Percentiles rank a stretch among this genome's conserved stretches.
phyloP scores from a whole-genome alignment of 331 rosid genomes.

The Quercus lobata region DNA sequence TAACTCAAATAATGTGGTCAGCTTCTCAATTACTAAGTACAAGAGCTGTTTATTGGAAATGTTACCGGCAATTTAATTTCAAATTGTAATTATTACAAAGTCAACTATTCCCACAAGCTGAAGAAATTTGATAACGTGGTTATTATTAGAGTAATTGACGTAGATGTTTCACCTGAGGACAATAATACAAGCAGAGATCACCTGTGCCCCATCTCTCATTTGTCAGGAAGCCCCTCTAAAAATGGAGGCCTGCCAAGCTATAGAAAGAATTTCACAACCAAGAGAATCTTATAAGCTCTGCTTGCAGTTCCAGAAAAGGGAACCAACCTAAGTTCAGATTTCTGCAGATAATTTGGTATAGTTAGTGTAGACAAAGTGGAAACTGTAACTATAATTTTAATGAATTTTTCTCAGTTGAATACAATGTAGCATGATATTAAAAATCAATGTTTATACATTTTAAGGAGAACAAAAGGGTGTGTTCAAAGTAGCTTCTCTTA shows the following conservation, averaged over 20 bases:
- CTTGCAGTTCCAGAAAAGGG: background rate
- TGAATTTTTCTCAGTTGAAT: background rate
- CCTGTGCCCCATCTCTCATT: background rate
- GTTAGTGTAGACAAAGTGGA: background rate
- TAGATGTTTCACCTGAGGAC: background rate
- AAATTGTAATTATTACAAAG: background rate
- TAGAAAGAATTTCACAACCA: background rate
- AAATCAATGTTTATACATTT: background rate
- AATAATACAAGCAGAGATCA: background rate
- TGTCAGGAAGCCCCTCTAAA: background rate
- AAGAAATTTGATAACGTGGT: background rate
- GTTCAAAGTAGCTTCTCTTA: background rate
- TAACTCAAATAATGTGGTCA: no score
- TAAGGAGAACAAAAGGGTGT: background rate
- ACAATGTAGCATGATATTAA: background rate
- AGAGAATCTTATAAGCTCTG: background rate
- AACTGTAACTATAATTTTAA: background rate
- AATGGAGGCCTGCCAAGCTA: slow-evolving; percentile 2
- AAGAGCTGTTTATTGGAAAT: background rate
- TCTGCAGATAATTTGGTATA: slow-evolving; percentile 28
- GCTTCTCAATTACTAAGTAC: background rate
- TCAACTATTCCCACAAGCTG: background rate
- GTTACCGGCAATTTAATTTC: background rate
- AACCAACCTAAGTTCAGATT: slow-evolving; percentile 5
- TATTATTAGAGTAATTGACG: background rate